Conservation (phyloP, 352 stramenopile species). For the Phytophthora litchii region DNA sequence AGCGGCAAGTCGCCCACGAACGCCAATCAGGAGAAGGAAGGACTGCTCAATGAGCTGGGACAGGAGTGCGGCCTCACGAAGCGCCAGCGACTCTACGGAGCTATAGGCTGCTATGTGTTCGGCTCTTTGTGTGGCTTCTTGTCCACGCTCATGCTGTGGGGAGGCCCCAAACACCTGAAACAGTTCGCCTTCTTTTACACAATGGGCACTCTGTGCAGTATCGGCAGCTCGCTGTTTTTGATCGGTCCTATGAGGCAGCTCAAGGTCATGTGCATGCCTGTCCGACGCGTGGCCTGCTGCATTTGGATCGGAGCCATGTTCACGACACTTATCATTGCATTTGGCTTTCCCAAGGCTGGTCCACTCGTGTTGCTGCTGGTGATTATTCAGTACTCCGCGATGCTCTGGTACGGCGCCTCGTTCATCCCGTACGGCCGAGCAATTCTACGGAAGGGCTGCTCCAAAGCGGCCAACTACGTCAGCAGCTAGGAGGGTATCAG, state of each 20-base stretch:
- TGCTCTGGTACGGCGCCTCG: constrained; percentile 86
- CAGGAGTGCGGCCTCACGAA: constrained; percentile 82
- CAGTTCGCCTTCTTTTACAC: constrained; percentile 91
- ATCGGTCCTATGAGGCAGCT: constrained; percentile 71
- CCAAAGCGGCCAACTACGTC: constrained; percentile 59
- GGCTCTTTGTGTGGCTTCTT: constrained; percentile 78
- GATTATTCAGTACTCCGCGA: constrained; percentile 78
- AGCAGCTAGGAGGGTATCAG: constrained; percentile 39
- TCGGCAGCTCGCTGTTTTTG: constrained; percentile 82
- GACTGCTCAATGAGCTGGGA: constrained; percentile 68
- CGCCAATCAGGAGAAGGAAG: constrained; percentile 73
- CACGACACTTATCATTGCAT: constrained; percentile 75
- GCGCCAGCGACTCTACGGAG: constrained; percentile 78
- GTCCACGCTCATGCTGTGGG: constrained; percentile 84
- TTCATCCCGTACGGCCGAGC: constrained; percentile 83
- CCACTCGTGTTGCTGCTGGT: constrained; percentile 76
- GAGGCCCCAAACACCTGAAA: constrained; percentile 78
- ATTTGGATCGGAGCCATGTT: constrained; percentile 82
- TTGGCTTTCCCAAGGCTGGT: constrained; percentile 70
- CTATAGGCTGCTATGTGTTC: constrained; percentile 73
- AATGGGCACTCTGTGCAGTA: constrained; percentile 78
- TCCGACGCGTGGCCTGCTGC: constrained; percentile 78
- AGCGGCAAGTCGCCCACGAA: constrained; percentile 28
- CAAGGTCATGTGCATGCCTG: constrained; percentile 86
- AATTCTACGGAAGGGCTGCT: constrained; percentile 76